Base-by-base conservation (phyloP, 1,139 yeast genomes). In the Sugiyamaella sp. region DNA sequence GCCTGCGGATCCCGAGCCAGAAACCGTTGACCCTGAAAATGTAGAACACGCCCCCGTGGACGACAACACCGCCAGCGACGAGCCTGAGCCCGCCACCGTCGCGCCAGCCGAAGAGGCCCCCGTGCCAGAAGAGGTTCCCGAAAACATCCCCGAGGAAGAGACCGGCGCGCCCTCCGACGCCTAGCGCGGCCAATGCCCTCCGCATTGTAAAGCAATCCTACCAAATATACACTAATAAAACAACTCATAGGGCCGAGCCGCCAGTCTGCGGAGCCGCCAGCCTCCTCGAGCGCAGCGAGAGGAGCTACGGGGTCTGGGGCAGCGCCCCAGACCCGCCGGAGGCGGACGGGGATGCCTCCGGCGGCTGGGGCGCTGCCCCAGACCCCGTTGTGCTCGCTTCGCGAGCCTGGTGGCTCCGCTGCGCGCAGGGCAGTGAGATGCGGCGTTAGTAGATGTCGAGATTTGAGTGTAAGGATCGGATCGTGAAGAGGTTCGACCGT, bases 1-100 rank as follows among this genome's bases (percentile, higher is more conserved):
- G n/a, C n/a, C n/a, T n/a, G n/a, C 21, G 16, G 35, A 10, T 12
- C 14, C 20, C 16, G 46, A 43, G 29, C 37, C 35, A 3, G 46
- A 43, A 24, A 4, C 25, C 21, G 33, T 19, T 24, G 46, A 41
- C 20, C 44, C 25, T 16, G 46, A 41, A 29, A 29, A 25, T 27
- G 43, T 39, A 8, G 19, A n/a, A n/a, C n/a, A n/a, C n/a, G n/a
- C n/a, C n/a, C n/a, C n/a, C n/a, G n/a, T n/a, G n/a, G n/a, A n/a
- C n/a, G n/a, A n/a, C n/a, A n/a, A n/a, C n/a, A n/a, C n/a, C n/a
- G n/a, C n/a, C n/a, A n/a, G n/a, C n/a, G n/a, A 5, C 25, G 44
- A 19, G 27, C 19, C 44, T 19, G 32, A n/a, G n/a, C n/a, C n/a
- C n/a, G n/a, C n/a, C n/a, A n/a, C n/a, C n/a, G n/a, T n/a, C n/a